Percentiles rank a stretch among this genome's conserved stretches.
Evolutionary conservation across 2,329 filamentous ascomycete species (phyloP).

Genomic region (Aureobasidium sp.): DNA sequence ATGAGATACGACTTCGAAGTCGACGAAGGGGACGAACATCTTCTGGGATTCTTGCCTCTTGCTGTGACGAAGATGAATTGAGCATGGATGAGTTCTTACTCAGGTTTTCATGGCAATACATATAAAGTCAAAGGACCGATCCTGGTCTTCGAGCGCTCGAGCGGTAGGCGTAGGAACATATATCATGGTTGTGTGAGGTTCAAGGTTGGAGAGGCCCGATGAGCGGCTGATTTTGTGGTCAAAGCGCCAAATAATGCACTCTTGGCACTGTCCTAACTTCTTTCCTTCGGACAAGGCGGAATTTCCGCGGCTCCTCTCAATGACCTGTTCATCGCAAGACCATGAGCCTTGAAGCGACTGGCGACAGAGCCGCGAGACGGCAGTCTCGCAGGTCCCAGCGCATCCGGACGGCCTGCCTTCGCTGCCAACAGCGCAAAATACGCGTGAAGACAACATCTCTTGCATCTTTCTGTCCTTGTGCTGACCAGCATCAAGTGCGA

Average conservation of each 20-base stretch:
- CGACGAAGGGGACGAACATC: conserved; percentile 30
- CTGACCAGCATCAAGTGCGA: neutral
- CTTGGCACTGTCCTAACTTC: too few species aligned
- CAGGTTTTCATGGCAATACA: neutral
- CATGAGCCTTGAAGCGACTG: neutral
- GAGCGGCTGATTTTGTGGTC: neutral
- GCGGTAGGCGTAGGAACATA: neutral
- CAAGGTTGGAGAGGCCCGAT: neutral
- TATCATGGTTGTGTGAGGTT: neutral
- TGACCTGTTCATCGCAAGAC: neutral
- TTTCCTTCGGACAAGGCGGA: neutral
- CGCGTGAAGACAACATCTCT: neutral
- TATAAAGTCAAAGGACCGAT: neutral
- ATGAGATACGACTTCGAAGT: conserved; percentile 48
- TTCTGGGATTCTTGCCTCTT: neutral
- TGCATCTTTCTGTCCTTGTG: neutral
- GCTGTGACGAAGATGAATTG: neutral
- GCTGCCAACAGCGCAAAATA: conserved; percentile 4
- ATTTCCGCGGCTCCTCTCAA: neutral
- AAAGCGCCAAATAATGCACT: neutral
- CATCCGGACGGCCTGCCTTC: neutral
- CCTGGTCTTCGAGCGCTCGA: too few species aligned
- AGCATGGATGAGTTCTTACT: neutral
- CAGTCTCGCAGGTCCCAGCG: neutral
- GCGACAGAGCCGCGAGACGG: neutral